Evolutionary conservation across 179 eudicot species (phyloP), one percentile per base, ranked within the genome.

Genomic region (Pouteria campechiana): DNA sequence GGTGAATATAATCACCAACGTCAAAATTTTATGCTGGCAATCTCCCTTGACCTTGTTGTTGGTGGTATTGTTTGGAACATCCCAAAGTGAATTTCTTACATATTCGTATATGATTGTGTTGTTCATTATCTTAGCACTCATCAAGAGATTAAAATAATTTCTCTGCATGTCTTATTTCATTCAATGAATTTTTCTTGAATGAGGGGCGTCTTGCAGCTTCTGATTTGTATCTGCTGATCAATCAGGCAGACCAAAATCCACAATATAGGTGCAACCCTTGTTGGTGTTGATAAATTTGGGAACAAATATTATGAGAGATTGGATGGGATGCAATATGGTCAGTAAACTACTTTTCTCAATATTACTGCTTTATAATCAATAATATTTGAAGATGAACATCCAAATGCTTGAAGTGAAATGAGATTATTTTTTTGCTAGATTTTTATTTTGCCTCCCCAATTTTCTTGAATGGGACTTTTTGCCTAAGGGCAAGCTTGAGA

Each of bases 161-260:
- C 6, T 34, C 31, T 18, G 5, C 17, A n/a, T 28, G 27, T 13
- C 17, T 33, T 52, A 6, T 25, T 15, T 28, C 36, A 13, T 1
- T 30, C 23, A 25, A 8, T 51, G 40, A 8, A 23, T 16, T 23
- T 15, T 15, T 43, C 31, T 15, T 9, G 40, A 17, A 13, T 30
- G 15, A 42, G 6, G 6, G 12, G 22, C 37, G 24, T 16, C 27
- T 36, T 7, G 19, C 2, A 12, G n/a, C 36, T 31, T 34, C 31
- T 20, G n/a, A 19, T 17, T 48, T 37, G 11, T 28, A 42, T 7
- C 19, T 35, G 39, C 11, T 32, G 18, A 45, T 60, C 37, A 34
- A 61, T 53, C 72, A 89, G 97, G 81, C 97, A 89, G 69, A 89
- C 97, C 48, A 89, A 89, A 71, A 78, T 89, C 39, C 95, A 89